Evolutionary conservation across 2,329 filamentous ascomycete genomes (phyloP).

Genomic region (Arachnopeziza araneosa): DNA sequence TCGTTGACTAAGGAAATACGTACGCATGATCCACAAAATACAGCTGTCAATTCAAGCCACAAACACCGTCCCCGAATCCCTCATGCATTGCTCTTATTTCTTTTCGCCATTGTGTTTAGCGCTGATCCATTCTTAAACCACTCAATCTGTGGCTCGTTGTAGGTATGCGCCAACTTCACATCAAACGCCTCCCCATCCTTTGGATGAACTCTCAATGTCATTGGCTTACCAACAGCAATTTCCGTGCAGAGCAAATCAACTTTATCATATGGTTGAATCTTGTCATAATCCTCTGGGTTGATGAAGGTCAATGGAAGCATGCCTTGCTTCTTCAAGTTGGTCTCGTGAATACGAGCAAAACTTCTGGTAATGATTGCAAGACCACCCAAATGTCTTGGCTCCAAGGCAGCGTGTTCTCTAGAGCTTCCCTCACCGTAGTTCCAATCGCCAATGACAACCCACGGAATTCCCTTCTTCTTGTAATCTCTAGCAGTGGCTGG

Average conservation of each 20-base stretch:
- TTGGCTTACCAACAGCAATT: conserved; percentile 84
- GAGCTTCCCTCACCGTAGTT: conserved; percentile 98
- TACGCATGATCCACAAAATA: background rate
- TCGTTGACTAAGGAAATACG: background rate
- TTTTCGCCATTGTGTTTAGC: conserved; percentile 87
- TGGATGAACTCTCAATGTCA: conserved; percentile 89
- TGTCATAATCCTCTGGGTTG: conserved; percentile 95
- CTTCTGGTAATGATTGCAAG: conserved; percentile 92
- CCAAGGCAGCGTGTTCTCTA: conserved; percentile 95
- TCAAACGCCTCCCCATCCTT: conserved; percentile 79
- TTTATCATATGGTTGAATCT: conserved; percentile 88
- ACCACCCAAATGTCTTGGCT: conserved; percentile 94
- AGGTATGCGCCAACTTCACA: conserved; percentile 84
- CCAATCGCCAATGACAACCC: conserved; percentile 98
- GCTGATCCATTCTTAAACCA: conserved; percentile 99
- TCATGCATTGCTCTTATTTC: conserved; percentile 4
- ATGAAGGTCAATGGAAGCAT: conserved; percentile 97
- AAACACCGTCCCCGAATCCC: background rate
- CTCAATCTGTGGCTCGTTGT: conserved; percentile 96
- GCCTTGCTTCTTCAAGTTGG: conserved; percentile 99
- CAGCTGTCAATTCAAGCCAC: background rate
- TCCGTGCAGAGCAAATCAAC: conserved; percentile 84
- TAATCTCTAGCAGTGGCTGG: conserved; percentile 95
- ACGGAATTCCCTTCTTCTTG: conserved; percentile 93
- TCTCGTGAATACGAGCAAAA: conserved; percentile 99